Evolutionary conservation across 106 monocot genomes (phyloP), one percentile per base, ranked within the genome.

Genomic region (Acanthochlamys bracteata): DNA sequence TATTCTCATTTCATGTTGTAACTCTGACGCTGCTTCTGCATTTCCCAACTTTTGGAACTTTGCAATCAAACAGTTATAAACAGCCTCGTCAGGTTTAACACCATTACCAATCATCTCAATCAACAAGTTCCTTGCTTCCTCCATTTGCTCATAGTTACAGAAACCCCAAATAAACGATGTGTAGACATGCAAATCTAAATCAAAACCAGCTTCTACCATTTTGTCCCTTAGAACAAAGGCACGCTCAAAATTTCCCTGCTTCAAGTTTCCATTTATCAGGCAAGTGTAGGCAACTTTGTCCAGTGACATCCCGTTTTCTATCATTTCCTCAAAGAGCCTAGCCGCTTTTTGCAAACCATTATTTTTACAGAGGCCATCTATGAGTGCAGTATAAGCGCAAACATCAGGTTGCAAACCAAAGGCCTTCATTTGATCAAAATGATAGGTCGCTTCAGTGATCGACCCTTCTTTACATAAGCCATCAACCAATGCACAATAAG

Each of bases 391-490:
- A 67, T 83, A 93, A 23, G 66, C 77, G 39, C 66, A 25, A 13
- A 85, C 65, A 80, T 93, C 89, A 52, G 85, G 88, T 13, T 82
- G 75, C 67, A 93, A 49, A 55, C 88, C 93, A 19, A 67, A 59
- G 20, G 79, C 73, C 62, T 61, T 84, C 79, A 93, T 84, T 72
- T 71, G 82, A 23, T 82, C 61, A 63, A 93, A 93, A 74, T 93
- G 82, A 52, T 67, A 70, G 14, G 24, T 75, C 56, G 92, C 88
- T 75, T 93, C 92, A 68, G 9, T n/a, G 54, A 93, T 25, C 13
- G 82, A 88, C 20, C 84, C 88, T 73, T 73, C 60, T 75, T 93
- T 93, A 63, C 92, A 88, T 52, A 93, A 73, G n/a, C 92, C 92
- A 76, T 93, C 92, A 73, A 93, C 57, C 65, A 93, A 71, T 61